Evolutionary conservation across 1,284 basidiomycete genomes (phyloP).

Genomic region (Trametes sp.): DNA sequence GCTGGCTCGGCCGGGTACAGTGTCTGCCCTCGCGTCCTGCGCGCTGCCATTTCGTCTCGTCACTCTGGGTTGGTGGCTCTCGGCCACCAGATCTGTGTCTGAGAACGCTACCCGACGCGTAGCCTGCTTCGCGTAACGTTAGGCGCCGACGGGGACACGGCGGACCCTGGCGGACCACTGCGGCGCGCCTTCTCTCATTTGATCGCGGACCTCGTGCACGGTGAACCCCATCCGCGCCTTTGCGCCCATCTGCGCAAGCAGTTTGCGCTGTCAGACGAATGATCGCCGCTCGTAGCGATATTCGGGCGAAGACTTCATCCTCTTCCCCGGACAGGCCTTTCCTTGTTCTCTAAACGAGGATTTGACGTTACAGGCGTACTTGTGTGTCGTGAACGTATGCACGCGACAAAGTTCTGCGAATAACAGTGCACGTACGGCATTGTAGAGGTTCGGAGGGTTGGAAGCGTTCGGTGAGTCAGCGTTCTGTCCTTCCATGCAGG

Average conservation of each 20-base stretch:
- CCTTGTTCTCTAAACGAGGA: background rate
- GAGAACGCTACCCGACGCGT: constrained; percentile 18
- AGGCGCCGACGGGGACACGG: constrained; percentile 9
- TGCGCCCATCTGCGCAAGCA: background rate
- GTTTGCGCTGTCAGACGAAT: background rate
- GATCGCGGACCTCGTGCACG: constrained; percentile 17
- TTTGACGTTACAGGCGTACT: background rate
- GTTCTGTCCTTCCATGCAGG: constrained; percentile 2
- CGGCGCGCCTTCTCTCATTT: constrained; percentile 20
- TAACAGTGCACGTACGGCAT: background rate
- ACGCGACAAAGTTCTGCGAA: background rate
- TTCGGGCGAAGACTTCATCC: background rate
- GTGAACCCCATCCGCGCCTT: constrained; percentile 1
- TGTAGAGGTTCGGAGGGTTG: background rate
- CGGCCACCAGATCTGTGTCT: constrained; percentile 13
- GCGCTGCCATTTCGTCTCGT: background rate
- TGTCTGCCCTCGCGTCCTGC: background rate
- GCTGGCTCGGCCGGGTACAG: constrained; percentile 1
- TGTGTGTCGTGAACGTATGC: background rate
- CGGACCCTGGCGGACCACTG: constrained; percentile 6
- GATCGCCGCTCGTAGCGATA: background rate
- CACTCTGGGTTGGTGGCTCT: constrained; percentile 8
- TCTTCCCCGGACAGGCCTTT: background rate
- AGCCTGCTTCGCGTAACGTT: constrained; percentile 12
- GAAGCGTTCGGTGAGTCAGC: constrained; percentile 10